Base-by-base conservation (phyloP, 129 eudicot species). In the Logfia minima region DNA sequence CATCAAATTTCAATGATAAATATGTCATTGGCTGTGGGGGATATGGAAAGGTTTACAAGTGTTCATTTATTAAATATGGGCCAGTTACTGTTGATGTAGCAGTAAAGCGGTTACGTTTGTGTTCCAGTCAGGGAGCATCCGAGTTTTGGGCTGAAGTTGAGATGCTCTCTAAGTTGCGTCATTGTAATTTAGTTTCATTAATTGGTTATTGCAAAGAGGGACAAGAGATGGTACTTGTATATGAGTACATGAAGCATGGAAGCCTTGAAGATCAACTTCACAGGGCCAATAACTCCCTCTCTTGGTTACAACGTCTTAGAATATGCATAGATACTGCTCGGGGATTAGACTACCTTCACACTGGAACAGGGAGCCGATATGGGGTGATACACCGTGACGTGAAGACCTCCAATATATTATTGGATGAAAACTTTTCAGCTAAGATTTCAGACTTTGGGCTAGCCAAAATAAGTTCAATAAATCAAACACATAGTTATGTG, bases 241-340 rank as follows among this genome's bases (percentile, higher is more conserved):
- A 60, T 22, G 66, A 60, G 17, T 22, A 60, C 31, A 60, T 60
- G 66, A 11, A 60, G 66, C 31, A 60, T 9, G 32, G 65, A 22
- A 60, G 16, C 66, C 31, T 60, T 60, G 66, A 22, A 22, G 66
- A 60, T 60, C 66, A 60, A 60, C 66, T 60, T 60, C 66, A 14
- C 11, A 60, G 32, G 66, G 17, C 66, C 23, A 14, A 23, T 8
- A 60, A 60, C 48, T 41, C 14, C 2, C 17, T 60, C 16, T 60
- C 66, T 60, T 60, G 66, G 66, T 22, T 60, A 60, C 31, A 22
- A 60, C 18, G 66, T 11, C 32, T 60, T 60, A 60, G 66, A 60
- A 60, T 60, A 22, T 60, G 66, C 66, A 60, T 60, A 60, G 66
- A 60, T 8, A 17, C 66, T 22, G 31, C 66, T 22, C 32, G 66